Base-by-base conservation (phyloP, 768 basidiomycete genomes). In the Hygrocybe coccinea region DNA sequence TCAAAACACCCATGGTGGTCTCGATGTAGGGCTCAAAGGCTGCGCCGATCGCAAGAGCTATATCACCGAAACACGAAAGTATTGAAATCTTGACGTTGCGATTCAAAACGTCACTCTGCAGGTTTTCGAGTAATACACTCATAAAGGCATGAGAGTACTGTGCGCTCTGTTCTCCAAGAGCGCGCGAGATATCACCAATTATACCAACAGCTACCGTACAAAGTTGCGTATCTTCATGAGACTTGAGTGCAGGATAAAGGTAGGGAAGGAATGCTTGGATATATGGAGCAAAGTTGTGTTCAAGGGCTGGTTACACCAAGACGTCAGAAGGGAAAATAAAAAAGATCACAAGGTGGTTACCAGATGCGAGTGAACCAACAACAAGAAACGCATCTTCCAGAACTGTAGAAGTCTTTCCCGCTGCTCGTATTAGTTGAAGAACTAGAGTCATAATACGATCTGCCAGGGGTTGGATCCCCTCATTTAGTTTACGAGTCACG, bases 41-140 rank as follows among this genome's bases (percentile, higher is more conserved):
- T 11, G 83, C 75, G 1, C 91, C 91, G 59, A 97, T 87, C 1
- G 97, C 94, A 9, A 98, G 78, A 8, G 95, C 95, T 61, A 99
- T 88, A 66, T 99, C 97, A 19, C 95, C 97, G 64, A 99, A 97
- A 72, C 91, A 93, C 11, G 90, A 86, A 57, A 98, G 72, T 64
- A 98, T 91, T n/a, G 89, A 86, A 38, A 97, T 95, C 79, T 99
- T 99, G 68, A 97, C 97, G 60, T 89, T 89, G 46, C 95, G 82
- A 65, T 92, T 90, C 55, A 99, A 77, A 21, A 93, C 84, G 0
- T 94, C 86, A 61, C 89, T 92, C 69, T 91, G 89, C 36, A 99
- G 76, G 63, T 95, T 92, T 69, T 94, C 90, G 19, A 97, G 76
- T 33, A 99, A 77, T 14, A 91, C 91, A 10, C 83, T 87, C 90